Evolutionary conservation across 495 filamentous ascomycete species (phyloP).

Genomic region (Neurospora sp.): DNA sequence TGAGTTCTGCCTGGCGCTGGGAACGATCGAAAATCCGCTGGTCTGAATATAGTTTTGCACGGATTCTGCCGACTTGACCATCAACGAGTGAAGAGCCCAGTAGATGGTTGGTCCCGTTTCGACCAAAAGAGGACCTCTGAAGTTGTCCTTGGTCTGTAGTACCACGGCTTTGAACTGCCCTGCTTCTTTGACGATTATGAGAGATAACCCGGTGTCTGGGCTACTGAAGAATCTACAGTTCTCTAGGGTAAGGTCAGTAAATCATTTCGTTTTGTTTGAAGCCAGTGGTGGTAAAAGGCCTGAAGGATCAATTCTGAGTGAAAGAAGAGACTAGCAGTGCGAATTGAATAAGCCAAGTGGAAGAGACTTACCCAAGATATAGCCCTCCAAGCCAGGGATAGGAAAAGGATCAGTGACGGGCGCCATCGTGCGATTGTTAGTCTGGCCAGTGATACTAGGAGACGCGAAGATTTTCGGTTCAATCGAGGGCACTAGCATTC

Average conservation of each 20-base stretch:
- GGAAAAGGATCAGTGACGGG: background rate
- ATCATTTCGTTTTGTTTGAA: background rate
- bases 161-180: slow-evolving; percentile 26
- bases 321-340: background rate
- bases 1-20: slow-evolving; percentile 7
- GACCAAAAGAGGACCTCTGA: slow-evolving; percentile 23
- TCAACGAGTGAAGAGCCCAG: slow-evolving; percentile 21
- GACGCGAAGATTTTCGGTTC: background rate
- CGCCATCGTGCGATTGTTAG: background rate
- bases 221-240: slow-evolving; percentile 30
- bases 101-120: slow-evolving; percentile 9
- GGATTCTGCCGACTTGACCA: slow-evolving; percentile 26
- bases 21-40: slow-evolving; percentile 24
- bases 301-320: background rate
- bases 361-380: background rate
- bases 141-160: slow-evolving; percentile 16
- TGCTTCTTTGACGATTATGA: slow-evolving; percentile 26
- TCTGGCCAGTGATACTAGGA: background rate
- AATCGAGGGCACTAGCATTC: background rate
- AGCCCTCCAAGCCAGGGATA: background rate
- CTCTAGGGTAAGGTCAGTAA: slow-evolving; percentile 12
- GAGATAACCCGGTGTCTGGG: slow-evolving; percentile 16
- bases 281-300: background rate
- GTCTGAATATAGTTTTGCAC: slow-evolving; percentile 26
- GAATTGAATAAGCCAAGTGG: background rate